Evolutionary conservation across 495 filamentous ascomycete genomes (phyloP), one percentile per base, ranked within the genome.

Genomic region (Achaetomiella virescens): DNA sequence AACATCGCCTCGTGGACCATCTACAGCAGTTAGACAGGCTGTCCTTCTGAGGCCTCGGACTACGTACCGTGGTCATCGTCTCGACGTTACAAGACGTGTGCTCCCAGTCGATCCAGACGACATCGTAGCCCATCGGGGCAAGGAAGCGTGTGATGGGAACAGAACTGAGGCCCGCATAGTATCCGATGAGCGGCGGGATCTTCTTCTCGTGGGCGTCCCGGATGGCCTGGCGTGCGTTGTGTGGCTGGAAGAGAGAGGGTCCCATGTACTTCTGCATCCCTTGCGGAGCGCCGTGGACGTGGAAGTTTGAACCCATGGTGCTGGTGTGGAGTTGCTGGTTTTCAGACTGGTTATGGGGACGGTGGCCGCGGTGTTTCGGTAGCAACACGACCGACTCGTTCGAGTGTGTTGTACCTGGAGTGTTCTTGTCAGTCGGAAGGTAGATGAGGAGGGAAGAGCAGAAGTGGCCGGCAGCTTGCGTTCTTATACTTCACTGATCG

Each of bases 71-170:
- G 2, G 72, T 78, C 75, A 78, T 75, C 15, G 74, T 75, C 65
- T 77, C 74, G 33, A 73, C 65, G 52, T 67, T 65, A 48, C 65
- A 71, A 2, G 70, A 58, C 15, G 67, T 66, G 59, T 77, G 74
- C 54, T 77, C 74, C 73, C 71, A 73, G 68, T 76, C 74, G 59
- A 77, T 69, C 68, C 68, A 73, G 11, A 73, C 61, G 24, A 61
- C 27, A 54, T 77, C 74, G 35, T 56, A 76, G 6, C 71, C 71
- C 14, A 76, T 59, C 2, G 66, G 63, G 15, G 74, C 71, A 20
- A 72, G 27, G 42, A 70, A 60, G 18, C 70, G 68, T 12, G 65
- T 68, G 14, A 71, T 57, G 40, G 70, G 66, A 12, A 70, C 43
- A 7, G 61, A 70, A 37, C 66, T 62, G 10, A 78, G 58, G 35